Evolutionary conservation across 345 rosid species (phyloP), one percentile per base, ranked within the genome.

Genomic region (Gossypium thurberi): DNA sequence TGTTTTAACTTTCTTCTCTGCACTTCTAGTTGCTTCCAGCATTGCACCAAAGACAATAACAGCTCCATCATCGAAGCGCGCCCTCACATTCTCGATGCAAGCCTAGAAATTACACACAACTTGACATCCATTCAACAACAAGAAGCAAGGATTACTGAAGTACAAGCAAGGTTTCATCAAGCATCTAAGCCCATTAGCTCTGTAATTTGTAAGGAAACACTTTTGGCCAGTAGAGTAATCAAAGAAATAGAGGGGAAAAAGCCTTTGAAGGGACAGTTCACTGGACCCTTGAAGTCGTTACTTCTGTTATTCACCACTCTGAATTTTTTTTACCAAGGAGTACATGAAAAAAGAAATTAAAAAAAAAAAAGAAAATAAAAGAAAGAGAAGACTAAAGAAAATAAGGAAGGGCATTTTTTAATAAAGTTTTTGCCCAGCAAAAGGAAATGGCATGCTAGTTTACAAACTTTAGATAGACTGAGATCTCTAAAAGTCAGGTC

Each of bases 11-110:
- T 85, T 87, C 79, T 78, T 86, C 89, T 89, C 98, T 75, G 83
- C 84, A 60, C 80, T 70, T 81, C 88, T 92, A 66, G 90, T 84
- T 72, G 89, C 91, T 75, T 84, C 89, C 60, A 95, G 78, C 96
- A 95, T 91, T 76, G 98, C 90, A 82, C 80, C 78, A 73, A 91
- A 60, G 66, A 91, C 91, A 79, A 71, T 85, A 72, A 90, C 88
- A 80, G 91, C 91, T 80, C 77, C 87, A 78, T 87, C 93, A 83
- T 88, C 98, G 58, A 78, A 64, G 42, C 84, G 80, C 23, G 79
- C 87, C 85, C 86, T 89, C 69, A 87, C 87, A 81, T 76, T 78
- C 83, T 92, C 97, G 65, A 89, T 76, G 81, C 91, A 88, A 25
- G 84, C 88, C 95, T 90, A 74, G 1, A 79, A 71, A 44, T 43